Conservation (phyloP, 495 filamentous ascomycete species). For the Cladorrhinum samala region DNA sequence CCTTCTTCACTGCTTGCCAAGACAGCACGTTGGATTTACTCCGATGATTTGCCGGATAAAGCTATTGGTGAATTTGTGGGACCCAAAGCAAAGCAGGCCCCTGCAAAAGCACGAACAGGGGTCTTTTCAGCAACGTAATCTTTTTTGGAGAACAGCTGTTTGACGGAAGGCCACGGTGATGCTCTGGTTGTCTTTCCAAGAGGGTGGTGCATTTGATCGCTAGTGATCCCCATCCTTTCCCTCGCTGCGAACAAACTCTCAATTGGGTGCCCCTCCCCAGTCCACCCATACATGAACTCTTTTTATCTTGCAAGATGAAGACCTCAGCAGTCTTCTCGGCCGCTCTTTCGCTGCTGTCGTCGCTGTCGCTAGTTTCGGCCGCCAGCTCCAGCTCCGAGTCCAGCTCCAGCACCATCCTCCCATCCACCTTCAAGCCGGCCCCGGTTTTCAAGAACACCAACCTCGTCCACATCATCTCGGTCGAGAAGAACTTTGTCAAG, state of each 20-base stretch:
- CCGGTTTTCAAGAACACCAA: constrained; percentile 90
- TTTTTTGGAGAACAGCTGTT: constrained; percentile 27
- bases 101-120: constrained; percentile 12
- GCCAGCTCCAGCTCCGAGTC: constrained; percentile 31
- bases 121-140: constrained; percentile 37
- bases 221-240: background rate
- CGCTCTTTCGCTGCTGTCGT: constrained; percentile 44
- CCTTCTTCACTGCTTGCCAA: too few species aligned
- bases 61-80: background rate
- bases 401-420: constrained; percentile 44
- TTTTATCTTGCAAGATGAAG: constrained; percentile 45
- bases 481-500: constrained; percentile 85
- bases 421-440: constrained; percentile 73
- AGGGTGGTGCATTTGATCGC: constrained; percentile 7
- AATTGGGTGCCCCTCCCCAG: constrained; percentile 3
- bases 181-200: constrained; percentile 9
- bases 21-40: background rate
- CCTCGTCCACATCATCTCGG: constrained; percentile 78
- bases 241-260: constrained; percentile 7
- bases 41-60: constrained; percentile 1
- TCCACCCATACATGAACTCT: constrained; percentile 4
- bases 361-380: constrained; percentile 33
- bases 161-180: constrained; percentile 27
- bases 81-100: background rate
- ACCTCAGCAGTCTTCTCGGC: constrained; percentile 44